Conservation (phyloP, 257 asterid species). For the Ilex asprella region DNA sequence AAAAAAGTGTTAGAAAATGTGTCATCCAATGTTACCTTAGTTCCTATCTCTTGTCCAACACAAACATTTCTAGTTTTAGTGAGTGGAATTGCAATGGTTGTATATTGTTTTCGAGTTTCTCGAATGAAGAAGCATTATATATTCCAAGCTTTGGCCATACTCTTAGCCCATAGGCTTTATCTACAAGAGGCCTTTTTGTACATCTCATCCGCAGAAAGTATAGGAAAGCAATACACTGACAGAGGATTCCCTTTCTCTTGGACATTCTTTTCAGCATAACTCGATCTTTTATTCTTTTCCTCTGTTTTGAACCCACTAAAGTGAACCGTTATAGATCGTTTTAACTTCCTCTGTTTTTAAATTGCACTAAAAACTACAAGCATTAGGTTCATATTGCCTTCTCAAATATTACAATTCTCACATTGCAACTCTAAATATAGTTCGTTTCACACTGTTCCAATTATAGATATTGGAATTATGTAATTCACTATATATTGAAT, state of each 20-base stretch:
- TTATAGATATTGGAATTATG: too few species aligned
- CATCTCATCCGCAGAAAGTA: conserved; percentile 27
- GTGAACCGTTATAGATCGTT: too few species aligned
- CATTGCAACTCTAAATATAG: too few species aligned
- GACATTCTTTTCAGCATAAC: background rate
- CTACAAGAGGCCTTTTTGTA: conserved; percentile 6
- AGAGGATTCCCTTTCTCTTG: conserved; percentile 1
- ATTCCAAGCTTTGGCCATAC: conserved; percentile 35
- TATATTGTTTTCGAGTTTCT: too few species aligned
- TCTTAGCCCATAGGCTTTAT: conserved; percentile 7
- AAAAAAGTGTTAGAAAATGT: too few species aligned
- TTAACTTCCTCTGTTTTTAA: conserved; percentile 2
- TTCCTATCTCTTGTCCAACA: background rate
- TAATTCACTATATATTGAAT: too few species aligned
- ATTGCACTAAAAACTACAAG: too few species aligned
- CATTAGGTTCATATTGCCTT: too few species aligned
- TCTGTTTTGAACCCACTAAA: background rate
- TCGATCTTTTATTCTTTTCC: background rate
- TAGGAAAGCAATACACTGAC: conserved; percentile 1
- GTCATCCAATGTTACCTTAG: too few species aligned
- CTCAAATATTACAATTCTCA: too few species aligned
- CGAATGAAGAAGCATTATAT: conserved; percentile 8
- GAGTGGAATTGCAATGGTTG: background rate
- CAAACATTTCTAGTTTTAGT: background rate
- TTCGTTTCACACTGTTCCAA: too few species aligned